Conservation (phyloP, 331 rosid genomes). For the Acacia concinna region DNA sequence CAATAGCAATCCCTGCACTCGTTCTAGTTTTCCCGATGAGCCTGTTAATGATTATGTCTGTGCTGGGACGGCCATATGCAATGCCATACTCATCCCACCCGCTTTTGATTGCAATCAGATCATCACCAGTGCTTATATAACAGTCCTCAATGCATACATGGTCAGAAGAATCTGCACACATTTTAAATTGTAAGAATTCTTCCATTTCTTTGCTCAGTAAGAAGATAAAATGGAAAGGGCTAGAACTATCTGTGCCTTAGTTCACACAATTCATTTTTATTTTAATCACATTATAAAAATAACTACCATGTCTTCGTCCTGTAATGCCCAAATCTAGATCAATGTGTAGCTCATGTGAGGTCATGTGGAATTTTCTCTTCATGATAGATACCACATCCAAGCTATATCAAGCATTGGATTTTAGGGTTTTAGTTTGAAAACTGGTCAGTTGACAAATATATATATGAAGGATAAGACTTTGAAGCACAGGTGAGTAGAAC, state of each 20-base stretch:
- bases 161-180: slow-evolving; percentile 64
- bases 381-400: slow-evolving; percentile 2
- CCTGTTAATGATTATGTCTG: slow-evolving; percentile 55
- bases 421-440: slow-evolving; percentile 13
- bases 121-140: slow-evolving; percentile 80
- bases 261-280: neutral
- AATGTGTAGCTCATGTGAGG: neutral
- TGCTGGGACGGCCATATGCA: slow-evolving; percentile 64
- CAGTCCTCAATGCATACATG: slow-evolving; percentile 80
- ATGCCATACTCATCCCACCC: slow-evolving; percentile 91
- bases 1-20: slow-evolving; percentile 75
- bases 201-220: neutral
- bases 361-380: slow-evolving; percentile 7
- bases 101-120: slow-evolving; percentile 73
- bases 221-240: neutral
- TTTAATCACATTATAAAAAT: neutral
- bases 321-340: neutral
- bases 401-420: slow-evolving; percentile 3
- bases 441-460: neutral
- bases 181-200: slow-evolving; percentile 33
- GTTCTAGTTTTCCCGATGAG: slow-evolving; percentile 49
- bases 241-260: neutral
- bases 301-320: neutral
- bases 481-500: slow-evolving; percentile 27
- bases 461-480: slow-evolving; percentile 2